Percentiles rank a stretch among this genome's conserved stretches.
Conservation (phyloP, 192 early-diverging fungal genomes). For the Podochytrium sp. region DNA sequence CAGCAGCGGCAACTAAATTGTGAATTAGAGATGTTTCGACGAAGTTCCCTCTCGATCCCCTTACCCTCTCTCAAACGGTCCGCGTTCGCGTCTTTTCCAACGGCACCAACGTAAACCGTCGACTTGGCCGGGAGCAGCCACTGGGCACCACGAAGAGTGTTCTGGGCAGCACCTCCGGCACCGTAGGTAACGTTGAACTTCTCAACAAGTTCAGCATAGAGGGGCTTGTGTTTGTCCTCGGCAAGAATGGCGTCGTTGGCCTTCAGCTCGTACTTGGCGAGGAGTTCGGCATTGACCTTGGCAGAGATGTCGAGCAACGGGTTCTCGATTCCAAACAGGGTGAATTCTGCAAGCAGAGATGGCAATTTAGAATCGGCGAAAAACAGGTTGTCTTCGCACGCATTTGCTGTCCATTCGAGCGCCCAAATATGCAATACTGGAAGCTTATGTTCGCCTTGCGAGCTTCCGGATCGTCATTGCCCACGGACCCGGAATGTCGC, state of each 20-base stretch:
- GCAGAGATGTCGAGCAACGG: constrained; percentile 97
- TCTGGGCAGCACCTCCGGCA: constrained; percentile 97
- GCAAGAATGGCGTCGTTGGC: constrained; percentile 97
- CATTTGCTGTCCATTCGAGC: no score
- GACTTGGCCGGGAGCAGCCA: constrained; percentile 85
- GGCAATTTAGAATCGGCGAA: no score
- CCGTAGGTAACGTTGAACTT: constrained; percentile 75
- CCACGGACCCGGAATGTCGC: no score
- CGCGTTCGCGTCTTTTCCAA: constrained; percentile 85
- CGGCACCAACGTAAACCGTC: constrained; percentile 92
- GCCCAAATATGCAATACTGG: no score
- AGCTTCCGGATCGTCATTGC: no score
- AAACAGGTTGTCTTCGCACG: no score
- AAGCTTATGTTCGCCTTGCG: no score
- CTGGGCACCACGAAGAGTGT: constrained; percentile 82
- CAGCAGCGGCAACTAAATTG: constrained; percentile 68
- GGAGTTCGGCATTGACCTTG: constrained; percentile 69
- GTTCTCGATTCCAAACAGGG: constrained; percentile 92
- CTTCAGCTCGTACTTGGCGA: constrained; percentile 88
- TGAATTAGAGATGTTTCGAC: neutral
- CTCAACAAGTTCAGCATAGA: constrained; percentile 84
- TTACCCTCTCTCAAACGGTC: constrained; percentile 59
- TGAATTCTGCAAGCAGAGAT: no score
- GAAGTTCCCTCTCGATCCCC: no score
- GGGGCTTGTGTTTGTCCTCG: constrained; percentile 80